These are phyloP conservation scores for Salix dunnii DNA, from an alignment of 345 rosid species.

Conservation along the genomic window DNA sequence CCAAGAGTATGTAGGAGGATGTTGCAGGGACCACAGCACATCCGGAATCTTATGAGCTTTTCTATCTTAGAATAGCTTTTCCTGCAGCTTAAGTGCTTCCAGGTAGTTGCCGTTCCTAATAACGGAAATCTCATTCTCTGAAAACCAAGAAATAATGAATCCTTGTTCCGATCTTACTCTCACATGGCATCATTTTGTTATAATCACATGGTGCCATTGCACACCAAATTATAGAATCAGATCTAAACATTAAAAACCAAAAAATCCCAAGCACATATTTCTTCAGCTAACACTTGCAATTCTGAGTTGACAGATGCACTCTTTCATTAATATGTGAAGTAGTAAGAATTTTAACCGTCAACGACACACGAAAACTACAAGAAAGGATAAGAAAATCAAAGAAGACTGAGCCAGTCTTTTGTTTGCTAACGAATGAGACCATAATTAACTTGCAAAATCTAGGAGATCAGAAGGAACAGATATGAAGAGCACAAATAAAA, in stretches of 20 bases:
- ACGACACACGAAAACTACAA: background rate
- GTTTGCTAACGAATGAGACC: background rate
- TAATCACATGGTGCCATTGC: slow-evolving; percentile 5
- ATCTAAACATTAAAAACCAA: background rate
- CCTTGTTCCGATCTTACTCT: background rate
- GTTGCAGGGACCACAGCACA: slow-evolving; percentile 72
- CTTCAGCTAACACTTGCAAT: background rate
- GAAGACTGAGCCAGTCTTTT: background rate
- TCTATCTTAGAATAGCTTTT: slow-evolving; percentile 53
- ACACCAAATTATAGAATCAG: background rate
- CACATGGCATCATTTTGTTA: slow-evolving; percentile 1
- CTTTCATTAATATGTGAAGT: background rate
- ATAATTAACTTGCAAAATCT: background rate
- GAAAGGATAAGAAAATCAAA: background rate
- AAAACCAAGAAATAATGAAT: slow-evolving; percentile 10
- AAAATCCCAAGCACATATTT: background rate
- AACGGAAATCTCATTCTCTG: slow-evolving; percentile 59
- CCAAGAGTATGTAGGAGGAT: slow-evolving; percentile 86
- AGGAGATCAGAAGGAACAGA: background rate
- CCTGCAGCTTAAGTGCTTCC: slow-evolving; percentile 79
- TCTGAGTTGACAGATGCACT: background rate
- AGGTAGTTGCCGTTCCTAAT: slow-evolving; percentile 62
- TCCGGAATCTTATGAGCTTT: slow-evolving; percentile 54
- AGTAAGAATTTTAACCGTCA: background rate
- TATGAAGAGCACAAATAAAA: background rate